Evolutionary conservation across 345 rosid genomes (phyloP).

Genomic region (Sonneratia alba): DNA sequence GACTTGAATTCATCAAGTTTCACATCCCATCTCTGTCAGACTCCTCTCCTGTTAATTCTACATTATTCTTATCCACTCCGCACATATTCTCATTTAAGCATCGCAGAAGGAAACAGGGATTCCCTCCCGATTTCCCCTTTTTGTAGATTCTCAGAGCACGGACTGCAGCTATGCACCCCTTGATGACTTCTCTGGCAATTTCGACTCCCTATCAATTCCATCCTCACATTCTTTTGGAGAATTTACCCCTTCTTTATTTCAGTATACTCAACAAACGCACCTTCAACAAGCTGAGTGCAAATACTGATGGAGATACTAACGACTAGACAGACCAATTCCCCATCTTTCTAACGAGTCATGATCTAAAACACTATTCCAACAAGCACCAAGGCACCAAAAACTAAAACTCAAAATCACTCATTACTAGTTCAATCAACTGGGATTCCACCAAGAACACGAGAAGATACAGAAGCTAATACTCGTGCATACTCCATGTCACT

Average conservation of each 20-base stretch:
- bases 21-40: too few relatives aligned
- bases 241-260: neutral
- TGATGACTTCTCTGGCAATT: too few relatives aligned
- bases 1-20: too few relatives aligned
- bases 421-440: neutral
- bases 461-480: neutral
- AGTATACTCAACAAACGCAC: neutral
- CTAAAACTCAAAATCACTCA: neutral
- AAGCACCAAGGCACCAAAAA: neutral
- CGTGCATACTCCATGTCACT: neutral
- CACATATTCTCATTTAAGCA: too few relatives aligned
- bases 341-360: neutral
- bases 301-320: neutral
- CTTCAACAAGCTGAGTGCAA: neutral
- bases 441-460: neutral
- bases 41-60: too few relatives aligned
- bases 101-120: too few relatives aligned
- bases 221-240: neutral
- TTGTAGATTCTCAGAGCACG: too few relatives aligned
- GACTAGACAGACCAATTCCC: neutral
- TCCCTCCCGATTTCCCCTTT: too few relatives aligned
- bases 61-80: too few relatives aligned
- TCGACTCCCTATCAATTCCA: neutral
- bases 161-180: too few relatives aligned
- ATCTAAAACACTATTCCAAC: neutral